phyloP scores from a whole-genome alignment of 176 grass and related monocot genomes.

The Raddia guianensis region DNA sequence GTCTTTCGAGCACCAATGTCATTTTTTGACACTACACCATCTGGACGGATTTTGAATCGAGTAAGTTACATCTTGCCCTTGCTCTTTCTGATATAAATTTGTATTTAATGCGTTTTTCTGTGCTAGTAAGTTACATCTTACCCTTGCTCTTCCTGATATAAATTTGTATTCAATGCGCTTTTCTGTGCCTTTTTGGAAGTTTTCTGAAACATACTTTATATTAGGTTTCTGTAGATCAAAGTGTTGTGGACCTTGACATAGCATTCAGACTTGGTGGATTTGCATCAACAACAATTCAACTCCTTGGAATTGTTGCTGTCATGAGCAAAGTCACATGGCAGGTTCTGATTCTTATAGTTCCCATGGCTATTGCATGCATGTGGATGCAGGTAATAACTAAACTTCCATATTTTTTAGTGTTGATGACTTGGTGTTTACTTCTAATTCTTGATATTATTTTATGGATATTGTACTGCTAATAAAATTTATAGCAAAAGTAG shows the following conservation, averaged over 20 bases:
- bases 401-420: constrained; percentile 23
- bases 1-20: constrained; percentile 97
- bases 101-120: background rate
- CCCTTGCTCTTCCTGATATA: constrained; percentile 25
- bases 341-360: constrained; percentile 88
- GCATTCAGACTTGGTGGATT: constrained; percentile 96
- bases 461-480: background rate
- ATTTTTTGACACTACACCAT: constrained; percentile 93
- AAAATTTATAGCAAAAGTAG: background rate
- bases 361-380: constrained; percentile 83
- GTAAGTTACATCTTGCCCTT: constrained; percentile 55
- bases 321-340: constrained; percentile 99
- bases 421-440: background rate
- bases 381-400: constrained; percentile 91
- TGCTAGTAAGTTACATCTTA: constrained; percentile 52
- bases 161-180: background rate
- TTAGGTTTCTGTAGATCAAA: constrained; percentile 99
- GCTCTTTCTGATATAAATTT: constrained; percentile 25
- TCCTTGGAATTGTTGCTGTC: constrained; percentile 88
- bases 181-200: background rate
- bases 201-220: constrained; percentile 43
- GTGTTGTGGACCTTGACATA: constrained; percentile 96
- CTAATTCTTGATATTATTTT: background rate
- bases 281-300: constrained; percentile 96
- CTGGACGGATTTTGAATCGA: constrained; percentile 88